Conservation (phyloP, 140 eudicot genomes). For the Ambrosia hybrid region DNA sequence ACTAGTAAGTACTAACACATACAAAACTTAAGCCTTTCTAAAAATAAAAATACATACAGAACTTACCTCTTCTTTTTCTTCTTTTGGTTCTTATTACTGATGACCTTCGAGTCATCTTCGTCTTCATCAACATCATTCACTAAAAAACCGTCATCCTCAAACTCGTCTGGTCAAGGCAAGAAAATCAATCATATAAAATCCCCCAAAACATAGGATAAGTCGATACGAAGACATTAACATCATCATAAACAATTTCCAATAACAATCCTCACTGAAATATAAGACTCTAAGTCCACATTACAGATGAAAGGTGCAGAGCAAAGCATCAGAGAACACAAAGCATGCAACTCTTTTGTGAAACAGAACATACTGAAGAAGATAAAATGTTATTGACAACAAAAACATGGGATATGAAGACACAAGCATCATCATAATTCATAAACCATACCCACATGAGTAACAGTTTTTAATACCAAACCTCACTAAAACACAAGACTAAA, state of each 20-base stretch:
- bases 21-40: no score
- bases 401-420: neutral
- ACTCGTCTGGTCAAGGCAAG: slow-evolving; percentile 55
- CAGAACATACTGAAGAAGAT: no score
- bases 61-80: slow-evolving; percentile 69
- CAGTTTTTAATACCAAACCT: neutral
- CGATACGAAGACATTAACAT: no score
- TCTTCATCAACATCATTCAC: slow-evolving; percentile 78
- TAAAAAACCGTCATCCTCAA: slow-evolving; percentile 81
- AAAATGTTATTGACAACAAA: neutral
- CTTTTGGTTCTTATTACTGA: slow-evolving; percentile 60
- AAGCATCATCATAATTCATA: neutral
- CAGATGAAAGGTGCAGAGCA: no score
- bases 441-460: slow-evolving; percentile 6
- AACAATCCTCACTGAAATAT: no score
- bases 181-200: slow-evolving; percentile 5
- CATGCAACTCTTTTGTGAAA: no score
- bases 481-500: no score
- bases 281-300: no score
- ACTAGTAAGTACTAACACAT: neutral
- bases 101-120: slow-evolving; percentile 45
- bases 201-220: no score
- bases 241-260: no score
- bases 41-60: neutral
- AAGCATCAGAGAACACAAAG: no score